Conservation (phyloP, 768 basidiomycete genomes). For the Boletus vinaceobasis region DNA sequence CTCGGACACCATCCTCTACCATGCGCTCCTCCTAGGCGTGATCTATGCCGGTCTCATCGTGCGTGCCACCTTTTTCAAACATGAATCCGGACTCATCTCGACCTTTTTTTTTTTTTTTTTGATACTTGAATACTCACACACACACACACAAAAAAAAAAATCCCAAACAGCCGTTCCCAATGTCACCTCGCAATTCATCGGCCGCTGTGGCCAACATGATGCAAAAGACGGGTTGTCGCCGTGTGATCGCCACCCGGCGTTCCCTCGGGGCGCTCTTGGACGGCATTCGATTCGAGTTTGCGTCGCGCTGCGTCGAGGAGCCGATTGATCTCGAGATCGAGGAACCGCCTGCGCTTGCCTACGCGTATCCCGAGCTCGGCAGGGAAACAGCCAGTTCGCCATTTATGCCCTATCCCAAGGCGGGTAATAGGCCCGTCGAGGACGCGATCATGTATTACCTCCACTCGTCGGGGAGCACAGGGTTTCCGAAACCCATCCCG, state of each 20-base stretch:
- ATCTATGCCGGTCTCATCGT: slow-evolving; percentile 22
- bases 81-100: neutral
- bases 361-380: slow-evolving; percentile 8
- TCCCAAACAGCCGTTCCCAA: slow-evolving; percentile 23
- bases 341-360: slow-evolving; percentile 10
- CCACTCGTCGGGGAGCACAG: slow-evolving; percentile 51
- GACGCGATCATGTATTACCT: slow-evolving; percentile 34
- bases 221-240: slow-evolving; percentile 36
- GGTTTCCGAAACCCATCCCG: slow-evolving; percentile 42
- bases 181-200: slow-evolving; percentile 35
- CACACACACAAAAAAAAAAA: too few relatives aligned
- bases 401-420: slow-evolving; percentile 12
- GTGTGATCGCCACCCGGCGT: slow-evolving; percentile 35
- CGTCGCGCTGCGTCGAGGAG: neutral
- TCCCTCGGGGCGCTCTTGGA: slow-evolving; percentile 31
- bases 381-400: neutral
- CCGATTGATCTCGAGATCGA: slow-evolving; percentile 9
- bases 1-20: slow-evolving; percentile 41
- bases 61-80: neutral
- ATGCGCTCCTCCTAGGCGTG: slow-evolving; percentile 37
- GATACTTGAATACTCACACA: too few relatives aligned
- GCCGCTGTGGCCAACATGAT: slow-evolving; percentile 36
- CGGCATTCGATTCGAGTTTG: slow-evolving; percentile 24
- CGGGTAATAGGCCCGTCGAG: neutral
- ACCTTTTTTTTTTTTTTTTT: neutral